Conservation (phyloP, 1,284 basidiomycete genomes). For the Marasmius sp. region DNA sequence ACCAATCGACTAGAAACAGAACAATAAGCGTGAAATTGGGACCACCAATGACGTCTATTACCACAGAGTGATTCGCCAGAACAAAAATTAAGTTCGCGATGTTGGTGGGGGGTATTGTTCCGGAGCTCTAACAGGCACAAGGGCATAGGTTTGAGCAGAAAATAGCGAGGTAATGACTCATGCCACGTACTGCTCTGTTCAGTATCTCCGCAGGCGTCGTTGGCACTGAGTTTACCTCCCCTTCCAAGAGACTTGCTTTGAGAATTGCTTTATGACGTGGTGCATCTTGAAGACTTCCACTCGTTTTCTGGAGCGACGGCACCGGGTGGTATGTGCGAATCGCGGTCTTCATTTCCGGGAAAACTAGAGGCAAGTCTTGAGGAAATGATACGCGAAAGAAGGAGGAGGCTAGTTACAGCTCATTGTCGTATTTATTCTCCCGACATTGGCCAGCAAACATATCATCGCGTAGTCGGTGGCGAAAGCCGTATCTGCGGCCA, state of each 20-base stretch:
- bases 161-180: slow-evolving; percentile 8
- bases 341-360: slow-evolving; percentile 81
- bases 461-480: slow-evolving; percentile 78
- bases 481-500: slow-evolving; percentile 62
- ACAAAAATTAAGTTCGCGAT: slow-evolving; percentile 63
- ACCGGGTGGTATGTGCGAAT: slow-evolving; percentile 83
- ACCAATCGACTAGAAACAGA: slow-evolving; percentile 46
- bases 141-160: slow-evolving; percentile 12
- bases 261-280: slow-evolving; percentile 75
- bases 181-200: slow-evolving; percentile 39
- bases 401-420: slow-evolving; percentile 58
- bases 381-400: slow-evolving; percentile 5
- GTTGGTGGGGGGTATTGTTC: slow-evolving; percentile 57
- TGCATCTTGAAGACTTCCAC: slow-evolving; percentile 78
- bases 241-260: slow-evolving; percentile 51
- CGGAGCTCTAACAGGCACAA: slow-evolving; percentile 39
- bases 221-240: slow-evolving; percentile 40
- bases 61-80: slow-evolving; percentile 53
- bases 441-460: slow-evolving; percentile 77
- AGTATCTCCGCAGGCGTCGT: slow-evolving; percentile 49
- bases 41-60: slow-evolving; percentile 22
- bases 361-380: slow-evolving; percentile 43
- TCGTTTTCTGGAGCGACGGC: slow-evolving; percentile 75
- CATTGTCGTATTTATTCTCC: slow-evolving; percentile 82
- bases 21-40: slow-evolving; percentile 12